phyloP scores from a whole-genome alignment of 148 eudicot genomes.

The Limonium bicolor region DNA sequence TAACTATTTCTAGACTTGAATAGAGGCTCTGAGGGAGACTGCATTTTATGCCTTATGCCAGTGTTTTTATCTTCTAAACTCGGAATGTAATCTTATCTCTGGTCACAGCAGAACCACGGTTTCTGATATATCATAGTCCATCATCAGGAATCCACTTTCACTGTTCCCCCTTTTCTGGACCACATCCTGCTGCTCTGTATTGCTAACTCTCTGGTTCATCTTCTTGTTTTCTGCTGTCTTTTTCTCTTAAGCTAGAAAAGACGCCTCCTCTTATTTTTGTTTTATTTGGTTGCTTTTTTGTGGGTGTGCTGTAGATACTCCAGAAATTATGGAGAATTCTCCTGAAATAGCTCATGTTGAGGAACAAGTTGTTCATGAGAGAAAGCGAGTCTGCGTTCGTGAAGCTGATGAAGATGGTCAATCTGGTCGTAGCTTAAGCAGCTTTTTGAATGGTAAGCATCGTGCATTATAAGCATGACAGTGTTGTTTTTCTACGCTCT shows the following conservation, averaged over 20 bases:
- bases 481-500: slow-evolving; percentile 1
- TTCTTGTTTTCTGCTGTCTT: background rate
- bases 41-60: too few relatives aligned
- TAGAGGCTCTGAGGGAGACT: too few relatives aligned
- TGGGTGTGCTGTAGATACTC: slow-evolving; percentile 6
- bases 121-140: too few relatives aligned
- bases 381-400: slow-evolving; percentile 19
- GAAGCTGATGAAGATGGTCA: slow-evolving; percentile 14
- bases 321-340: slow-evolving; percentile 12
- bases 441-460: slow-evolving; percentile 24
- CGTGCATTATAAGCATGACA: background rate
- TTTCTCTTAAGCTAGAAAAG: background rate
- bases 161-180: too few relatives aligned
- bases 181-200: background rate
- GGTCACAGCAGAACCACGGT: too few relatives aligned
- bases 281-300: background rate
- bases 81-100: too few relatives aligned
- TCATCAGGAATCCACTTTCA: too few relatives aligned
- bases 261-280: background rate
- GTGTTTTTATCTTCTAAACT: too few relatives aligned
- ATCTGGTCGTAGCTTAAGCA: slow-evolving; percentile 20
- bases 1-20: too few relatives aligned
- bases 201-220: background rate
- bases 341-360: slow-evolving; percentile 17
- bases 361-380: slow-evolving; percentile 15